Base-by-base conservation (phyloP, 306 rosid species). In the Trifolium fragiferum region DNA sequence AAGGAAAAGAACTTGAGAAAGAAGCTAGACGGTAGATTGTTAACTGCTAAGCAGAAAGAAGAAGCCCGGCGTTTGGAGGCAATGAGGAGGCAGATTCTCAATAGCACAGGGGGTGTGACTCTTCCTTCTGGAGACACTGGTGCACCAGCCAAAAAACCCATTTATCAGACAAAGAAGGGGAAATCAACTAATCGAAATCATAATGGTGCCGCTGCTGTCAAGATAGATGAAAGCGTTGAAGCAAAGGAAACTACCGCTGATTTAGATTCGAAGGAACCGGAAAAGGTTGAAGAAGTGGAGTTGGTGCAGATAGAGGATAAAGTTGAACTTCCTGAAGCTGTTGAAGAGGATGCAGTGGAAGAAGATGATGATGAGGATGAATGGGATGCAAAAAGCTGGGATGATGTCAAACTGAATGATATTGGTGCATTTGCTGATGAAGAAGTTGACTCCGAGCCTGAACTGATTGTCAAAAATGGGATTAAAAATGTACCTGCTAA, bases 371-470 rank as follows among this genome's bases (percentile, higher is more conserved):
- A 70, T 30, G 98, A 88, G 78, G 98, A 90, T 71, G 96, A 92
- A 72, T 94, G 97, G 99, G 99, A 94, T 72, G 90, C 89, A 41
- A 94, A 90, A 91, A 92, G 96, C 84, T 94, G 96, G 96, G 97
- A 92, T 73, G 97, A 94, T 78, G 88, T 92, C 78, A 86, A 86
- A 80, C 83, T 94, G 54, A 86, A 86, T 66, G 77, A 83, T 20
- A 88, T 75, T 20, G 73, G 86, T 10, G 89, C 97, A 20, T 94
- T 94, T 84, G 96, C 91, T 47, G 96, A 94, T 33, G 99, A 94
- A 87, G 99, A 94, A 82, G 89, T 57, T 32, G 96, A 92, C 70
- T 86, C 94, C 7, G 90, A 86, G 78, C 84, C 93, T 41, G 87
- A 84, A 78, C 80, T 53, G 38, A 62, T 74, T 18, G 79, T 63